A percentile compares a stretch with the other conserved stretches of the same genome.
phyloP scores from a whole-genome alignment of 441 rosid genomes.

The Heliophila coronopifolia region DNA sequence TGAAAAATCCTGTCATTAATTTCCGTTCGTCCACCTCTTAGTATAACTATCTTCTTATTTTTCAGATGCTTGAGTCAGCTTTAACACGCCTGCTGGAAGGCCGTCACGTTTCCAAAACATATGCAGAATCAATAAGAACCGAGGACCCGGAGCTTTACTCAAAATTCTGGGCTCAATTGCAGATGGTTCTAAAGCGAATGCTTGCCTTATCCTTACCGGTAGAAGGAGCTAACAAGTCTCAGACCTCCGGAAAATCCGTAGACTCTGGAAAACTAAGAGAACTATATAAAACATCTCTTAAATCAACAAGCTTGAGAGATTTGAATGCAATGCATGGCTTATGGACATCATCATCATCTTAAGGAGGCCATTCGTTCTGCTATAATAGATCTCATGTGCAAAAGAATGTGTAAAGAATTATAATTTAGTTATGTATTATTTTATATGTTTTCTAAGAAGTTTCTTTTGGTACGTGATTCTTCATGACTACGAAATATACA shows the following conservation, averaged over 20 bases:
- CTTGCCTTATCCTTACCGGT: constrained; percentile 38
- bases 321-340: constrained; percentile 50
- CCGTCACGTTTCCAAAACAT: constrained; percentile 37
- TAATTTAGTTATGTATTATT: no score
- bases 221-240: constrained; percentile 35
- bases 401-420: no score
- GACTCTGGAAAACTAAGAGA: constrained; percentile 64
- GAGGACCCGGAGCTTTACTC: constrained; percentile 41
- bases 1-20: no score
- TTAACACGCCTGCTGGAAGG: constrained; percentile 65
- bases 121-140: constrained; percentile 31
- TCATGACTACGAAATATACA: no score
- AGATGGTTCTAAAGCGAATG: constrained; percentile 61
- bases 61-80: constrained; percentile 78
- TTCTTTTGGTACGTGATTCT: no score
- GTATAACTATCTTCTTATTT: neutral
- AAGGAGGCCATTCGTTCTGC: no score
- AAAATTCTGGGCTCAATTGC: constrained; percentile 71
- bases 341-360: constrained; percentile 57
- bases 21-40: no score
- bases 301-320: constrained; percentile 41
- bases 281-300: constrained; percentile 69
- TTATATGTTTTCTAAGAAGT: no score
- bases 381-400: no score
- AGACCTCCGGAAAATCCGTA: constrained; percentile 31